Percentiles rank a stretch among this genome's conserved stretches.
Conservation (phyloP, 1,284 basidiomycete species). For the Malassezia japonica region DNA sequence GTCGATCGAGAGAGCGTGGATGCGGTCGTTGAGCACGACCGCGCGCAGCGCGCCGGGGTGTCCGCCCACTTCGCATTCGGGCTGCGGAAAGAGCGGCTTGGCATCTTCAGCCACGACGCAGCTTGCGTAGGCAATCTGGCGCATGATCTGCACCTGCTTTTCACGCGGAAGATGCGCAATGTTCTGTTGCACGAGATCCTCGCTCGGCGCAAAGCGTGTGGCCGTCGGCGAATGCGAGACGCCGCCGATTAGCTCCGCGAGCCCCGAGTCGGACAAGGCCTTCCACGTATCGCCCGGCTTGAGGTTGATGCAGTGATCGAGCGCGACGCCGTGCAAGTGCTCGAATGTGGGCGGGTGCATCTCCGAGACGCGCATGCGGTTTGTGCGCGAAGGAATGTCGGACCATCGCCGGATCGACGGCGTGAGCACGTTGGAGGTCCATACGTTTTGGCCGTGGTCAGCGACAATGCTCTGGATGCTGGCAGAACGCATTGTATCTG, state of each 20-base stretch:
- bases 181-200: conserved; percentile 17
- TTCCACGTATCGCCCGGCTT: background rate
- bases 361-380: conserved; percentile 16
- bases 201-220: background rate
- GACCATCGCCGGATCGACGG: conserved; percentile 66
- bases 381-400: conserved; percentile 50
- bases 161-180: conserved; percentile 48
- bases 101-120: conserved; percentile 63
- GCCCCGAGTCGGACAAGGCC: background rate
- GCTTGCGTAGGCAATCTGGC: background rate
- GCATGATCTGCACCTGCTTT: conserved; percentile 55
- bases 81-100: conserved; percentile 56
- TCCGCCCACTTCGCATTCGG: conserved; percentile 67
- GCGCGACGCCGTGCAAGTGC: background rate
- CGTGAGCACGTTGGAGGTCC: conserved; percentile 78
- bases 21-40: conserved; percentile 73
- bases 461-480: conserved; percentile 69
- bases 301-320: background rate
- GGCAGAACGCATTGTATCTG: conserved; percentile 50
- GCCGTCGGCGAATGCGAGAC: background rate
- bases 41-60: conserved; percentile 74
- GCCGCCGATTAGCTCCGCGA: background rate
- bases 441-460: conserved; percentile 75
- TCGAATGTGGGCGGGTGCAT: background rate
- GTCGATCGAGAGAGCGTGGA: conserved; percentile 84